phyloP scores from a whole-genome alignment of 1,284 basidiomycete species.

The Rhizoctonia solani region DNA sequence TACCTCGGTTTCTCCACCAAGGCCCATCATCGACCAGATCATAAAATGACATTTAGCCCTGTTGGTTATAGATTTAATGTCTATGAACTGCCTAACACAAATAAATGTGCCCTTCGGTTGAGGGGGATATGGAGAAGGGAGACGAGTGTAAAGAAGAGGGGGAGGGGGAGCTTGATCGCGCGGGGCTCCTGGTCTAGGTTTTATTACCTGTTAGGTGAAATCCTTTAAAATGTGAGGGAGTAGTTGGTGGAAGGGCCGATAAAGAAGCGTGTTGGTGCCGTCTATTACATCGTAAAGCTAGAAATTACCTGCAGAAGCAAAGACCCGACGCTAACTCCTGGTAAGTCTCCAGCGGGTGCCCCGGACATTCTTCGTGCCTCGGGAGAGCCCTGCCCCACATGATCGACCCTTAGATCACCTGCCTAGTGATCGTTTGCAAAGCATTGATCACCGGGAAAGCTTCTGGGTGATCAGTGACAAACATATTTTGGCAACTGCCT shows the following conservation, averaged over 20 bases:
- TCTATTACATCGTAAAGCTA: slow-evolving; percentile 7
- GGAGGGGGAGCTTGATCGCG: slow-evolving; percentile 3
- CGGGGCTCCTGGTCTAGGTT: slow-evolving; percentile 14
- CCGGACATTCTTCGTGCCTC: slow-evolving; percentile 28
- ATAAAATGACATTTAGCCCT: slow-evolving; percentile 21
- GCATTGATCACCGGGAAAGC: background rate
- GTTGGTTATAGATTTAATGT: background rate
- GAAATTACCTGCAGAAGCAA: background rate
- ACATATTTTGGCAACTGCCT: slow-evolving; percentile 3
- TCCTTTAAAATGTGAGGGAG: background rate
- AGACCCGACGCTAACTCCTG: background rate
- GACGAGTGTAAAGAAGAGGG: background rate
- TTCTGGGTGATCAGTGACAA: background rate
- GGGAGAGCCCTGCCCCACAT: slow-evolving; percentile 14
- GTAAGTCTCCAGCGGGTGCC: slow-evolving; percentile 8
- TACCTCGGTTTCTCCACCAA: slow-evolving; percentile 66
- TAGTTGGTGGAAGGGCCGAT: background rate
- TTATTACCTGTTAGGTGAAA: background rate
- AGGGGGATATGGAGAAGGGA: background rate
- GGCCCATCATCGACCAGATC: slow-evolving; percentile 43
- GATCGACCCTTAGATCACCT: slow-evolving; percentile 24
- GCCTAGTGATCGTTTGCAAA: slow-evolving; percentile 9
- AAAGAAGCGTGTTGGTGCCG: background rate
- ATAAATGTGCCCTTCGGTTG: slow-evolving; percentile 2
- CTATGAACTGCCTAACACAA: no score